Base-by-base conservation (phyloP, 805 yeast genomes). In the Candida coleopterorum region DNA sequence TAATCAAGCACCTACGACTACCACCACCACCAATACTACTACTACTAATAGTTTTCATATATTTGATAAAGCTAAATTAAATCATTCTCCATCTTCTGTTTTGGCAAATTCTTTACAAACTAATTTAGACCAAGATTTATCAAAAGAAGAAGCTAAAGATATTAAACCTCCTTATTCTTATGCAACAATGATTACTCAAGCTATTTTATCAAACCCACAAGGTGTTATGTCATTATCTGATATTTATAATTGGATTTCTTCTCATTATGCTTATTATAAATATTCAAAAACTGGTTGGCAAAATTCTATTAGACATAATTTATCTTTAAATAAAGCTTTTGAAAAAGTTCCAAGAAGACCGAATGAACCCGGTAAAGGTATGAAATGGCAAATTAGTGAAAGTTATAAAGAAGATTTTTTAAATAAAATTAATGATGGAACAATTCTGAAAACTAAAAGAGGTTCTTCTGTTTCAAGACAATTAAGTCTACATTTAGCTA, bases 161-260 rank as follows among this genome's bases (percentile, higher is more conserved):
- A 80, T 89, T 47, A 93, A 93, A 60, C 99, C 99, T 3, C 97
- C 97, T 2, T 93, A 83, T 56, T 83, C 95, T 12, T 93, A 93
- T 56, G 97, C 98, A 0, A 90, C 97, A 1, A 89, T 93, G 97
- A 93, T 93, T 47, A 88, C 98, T 3, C 97, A 93, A 57, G 96
- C 97, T 1, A 93, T 93, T 18, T 63, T 93, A 47, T 85, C 96
- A 6, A 85, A 87, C 37, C 73, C 75, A 2, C 96, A 89, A 42
- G 95, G 95, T 29, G 86, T 85, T 29, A 72, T 90, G 70, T 85
- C 96, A 10, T 63, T 93, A 48, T 77, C 95, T 1, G 97, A 93
- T 53, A 93, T 93, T 38, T 93, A 93, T 60, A 81, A 78, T 47
- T 93, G 95, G 87, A 93, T 93, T 38, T 66, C 93, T 4, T 60